These are phyloP conservation scores for Trichocladium antarcticum DNA, from an alignment of 495 filamentous ascomycete genomes.

Conservation along the genomic window DNA sequence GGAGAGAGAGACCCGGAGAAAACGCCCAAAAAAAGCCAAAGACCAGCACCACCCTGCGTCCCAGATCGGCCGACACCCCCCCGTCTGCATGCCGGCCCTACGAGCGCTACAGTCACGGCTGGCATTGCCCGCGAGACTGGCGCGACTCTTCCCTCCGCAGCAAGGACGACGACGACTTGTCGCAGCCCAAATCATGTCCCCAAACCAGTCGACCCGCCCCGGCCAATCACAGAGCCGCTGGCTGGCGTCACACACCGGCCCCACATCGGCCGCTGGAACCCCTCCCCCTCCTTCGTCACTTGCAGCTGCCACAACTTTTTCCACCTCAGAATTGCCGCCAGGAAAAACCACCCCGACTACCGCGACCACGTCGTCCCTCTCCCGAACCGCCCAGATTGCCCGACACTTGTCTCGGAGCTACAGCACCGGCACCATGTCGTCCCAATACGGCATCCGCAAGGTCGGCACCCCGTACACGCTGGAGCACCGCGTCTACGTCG, in stretches of 20 bases:
- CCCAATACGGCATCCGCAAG: conserved; percentile 63
- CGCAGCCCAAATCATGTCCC: conserved; percentile 15
- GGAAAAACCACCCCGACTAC: no score
- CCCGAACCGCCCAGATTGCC: conserved; percentile 45
- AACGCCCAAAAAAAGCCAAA: not conserved
- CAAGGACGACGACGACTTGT: no score
- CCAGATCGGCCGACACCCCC: not conserved
- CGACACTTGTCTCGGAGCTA: conserved; percentile 39
- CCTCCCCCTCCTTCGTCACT: conserved; percentile 32
- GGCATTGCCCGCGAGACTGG: conserved; percentile 1
- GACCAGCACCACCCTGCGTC: not conserved
- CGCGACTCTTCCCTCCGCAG: not conserved
- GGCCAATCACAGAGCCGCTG: conserved; percentile 26
- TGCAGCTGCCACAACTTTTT: conserved; percentile 12
- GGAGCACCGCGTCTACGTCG: conserved; percentile 94
- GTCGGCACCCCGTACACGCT: conserved; percentile 82
- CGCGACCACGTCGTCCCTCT: conserved; percentile 27
- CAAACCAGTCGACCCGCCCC: conserved; percentile 10
- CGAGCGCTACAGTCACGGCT: conserved; percentile 13
- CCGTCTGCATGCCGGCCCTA: conserved; percentile 17
- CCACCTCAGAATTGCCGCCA: not conserved
- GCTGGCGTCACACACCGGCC: conserved; percentile 24
- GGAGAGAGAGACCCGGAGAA: conserved; percentile 1
- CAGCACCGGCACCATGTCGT: conserved; percentile 39
- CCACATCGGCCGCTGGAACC: conserved; percentile 20